phyloP scores from a whole-genome alignment of 208 protist genomes.

The Leptomonas pyrrhocoris region DNA sequence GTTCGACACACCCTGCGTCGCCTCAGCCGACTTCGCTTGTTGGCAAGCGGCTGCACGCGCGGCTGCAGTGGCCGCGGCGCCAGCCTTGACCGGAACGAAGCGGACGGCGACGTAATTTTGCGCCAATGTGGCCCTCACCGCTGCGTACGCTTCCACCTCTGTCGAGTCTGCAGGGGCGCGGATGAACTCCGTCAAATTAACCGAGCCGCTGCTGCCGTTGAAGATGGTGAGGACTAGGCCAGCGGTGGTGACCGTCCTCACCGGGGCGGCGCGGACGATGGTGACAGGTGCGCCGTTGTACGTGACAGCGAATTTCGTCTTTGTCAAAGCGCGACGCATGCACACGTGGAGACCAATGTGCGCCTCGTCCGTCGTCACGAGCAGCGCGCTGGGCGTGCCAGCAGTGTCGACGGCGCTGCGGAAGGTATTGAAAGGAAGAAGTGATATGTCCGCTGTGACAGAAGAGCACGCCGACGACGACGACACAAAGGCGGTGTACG shows the following conservation, averaged over 20 bases:
- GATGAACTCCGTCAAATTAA: constrained; percentile 42
- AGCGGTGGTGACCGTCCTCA: background rate
- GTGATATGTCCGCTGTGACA: constrained; percentile 16
- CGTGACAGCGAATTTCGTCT: constrained; percentile 18
- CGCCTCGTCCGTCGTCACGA: constrained; percentile 7
- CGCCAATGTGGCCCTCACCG: constrained; percentile 18
- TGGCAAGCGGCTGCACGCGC: constrained; percentile 27
- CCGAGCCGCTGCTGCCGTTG: constrained; percentile 50
- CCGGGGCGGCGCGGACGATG: background rate
- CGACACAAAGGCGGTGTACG: constrained; percentile 51
- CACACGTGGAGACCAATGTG: constrained; percentile 25
- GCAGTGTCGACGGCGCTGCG: constrained; percentile 13
- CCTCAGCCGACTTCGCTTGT: constrained; percentile 24
- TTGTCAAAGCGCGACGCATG: constrained; percentile 38
- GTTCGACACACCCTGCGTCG: constrained; percentile 26
- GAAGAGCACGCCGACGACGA: constrained; percentile 39
- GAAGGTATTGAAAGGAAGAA: constrained; percentile 37
- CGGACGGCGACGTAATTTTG: constrained; percentile 31
- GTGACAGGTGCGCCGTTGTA: constrained; percentile 19
- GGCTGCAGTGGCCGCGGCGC: constrained; percentile 28
- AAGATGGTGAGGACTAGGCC: constrained; percentile 39
- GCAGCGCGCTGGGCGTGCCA: constrained; percentile 13
- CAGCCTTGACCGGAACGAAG: constrained; percentile 26
- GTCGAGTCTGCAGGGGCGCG: constrained; percentile 2
- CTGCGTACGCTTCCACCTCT: constrained; percentile 29